Conservation (phyloP, 2,329 filamentous ascomycete species). For the Diatrype stigma region DNA sequence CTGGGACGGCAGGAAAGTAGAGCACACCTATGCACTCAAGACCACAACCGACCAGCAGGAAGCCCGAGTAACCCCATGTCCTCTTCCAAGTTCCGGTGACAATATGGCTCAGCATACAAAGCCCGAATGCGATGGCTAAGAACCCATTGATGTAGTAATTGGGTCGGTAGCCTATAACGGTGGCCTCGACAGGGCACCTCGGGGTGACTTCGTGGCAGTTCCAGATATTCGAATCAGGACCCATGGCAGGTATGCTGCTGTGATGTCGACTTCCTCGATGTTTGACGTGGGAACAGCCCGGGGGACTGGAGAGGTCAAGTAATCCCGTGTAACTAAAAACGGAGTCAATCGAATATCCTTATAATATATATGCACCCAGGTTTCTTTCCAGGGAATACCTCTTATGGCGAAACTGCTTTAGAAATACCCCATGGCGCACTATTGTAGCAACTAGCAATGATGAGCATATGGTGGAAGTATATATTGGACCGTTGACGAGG, state of each 20-base stretch:
- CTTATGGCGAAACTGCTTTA: too few relatives aligned
- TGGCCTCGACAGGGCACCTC: slow-evolving; percentile 46
- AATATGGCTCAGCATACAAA: slow-evolving; percentile 38
- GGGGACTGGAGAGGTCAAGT: neutral
- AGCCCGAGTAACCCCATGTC: slow-evolving; percentile 52
- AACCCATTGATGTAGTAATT: slow-evolving; percentile 53
- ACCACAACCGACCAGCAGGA: slow-evolving; percentile 44
- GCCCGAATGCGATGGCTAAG: slow-evolving; percentile 46
- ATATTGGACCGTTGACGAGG: too few relatives aligned
- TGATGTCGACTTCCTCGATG: neutral
- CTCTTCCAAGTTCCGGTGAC: slow-evolving; percentile 43
- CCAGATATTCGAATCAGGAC: slow-evolving; percentile 5
- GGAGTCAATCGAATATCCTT: too few relatives aligned
- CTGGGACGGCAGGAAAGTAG: neutral
- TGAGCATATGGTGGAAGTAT: too few relatives aligned
- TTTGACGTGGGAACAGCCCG: neutral
- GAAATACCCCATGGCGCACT: too few relatives aligned
- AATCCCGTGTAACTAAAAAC: neutral
- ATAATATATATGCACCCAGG: too few relatives aligned
- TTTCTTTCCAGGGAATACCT: too few relatives aligned
- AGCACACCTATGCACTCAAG: slow-evolving; percentile 47
- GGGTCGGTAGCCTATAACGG: slow-evolving; percentile 53
- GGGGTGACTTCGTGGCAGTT: slow-evolving; percentile 36
- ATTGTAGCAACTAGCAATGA: too few relatives aligned
- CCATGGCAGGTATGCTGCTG: neutral